A percentile compares a stretch with the other conserved stretches of the same genome.
Evolutionary conservation across 805 yeast species (phyloP).

Genomic region (Aciculoconidium aculeatum): DNA sequence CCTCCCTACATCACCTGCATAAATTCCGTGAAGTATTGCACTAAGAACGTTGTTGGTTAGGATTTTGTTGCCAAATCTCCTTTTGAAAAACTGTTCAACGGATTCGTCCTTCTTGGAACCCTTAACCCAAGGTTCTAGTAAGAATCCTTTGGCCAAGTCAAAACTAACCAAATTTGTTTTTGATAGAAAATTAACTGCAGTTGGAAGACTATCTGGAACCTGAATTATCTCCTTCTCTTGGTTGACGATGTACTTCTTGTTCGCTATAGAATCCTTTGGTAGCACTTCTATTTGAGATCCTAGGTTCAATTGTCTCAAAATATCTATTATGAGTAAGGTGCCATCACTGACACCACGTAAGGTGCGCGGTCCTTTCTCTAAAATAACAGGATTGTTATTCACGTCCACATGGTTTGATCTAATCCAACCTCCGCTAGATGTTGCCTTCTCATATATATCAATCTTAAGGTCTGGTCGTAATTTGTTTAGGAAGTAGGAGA

Average conservation of each 20-base stretch:
- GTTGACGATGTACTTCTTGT: constrained; percentile 61
- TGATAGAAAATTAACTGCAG: constrained; percentile 26
- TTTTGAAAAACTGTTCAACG: constrained; percentile 55
- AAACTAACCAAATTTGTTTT: constrained; percentile 36
- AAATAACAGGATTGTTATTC: constrained; percentile 20
- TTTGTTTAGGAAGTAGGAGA: constrained; percentile 58
- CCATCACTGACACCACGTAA: constrained; percentile 81
- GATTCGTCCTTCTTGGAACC: constrained; percentile 52
- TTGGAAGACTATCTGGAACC: constrained; percentile 42
- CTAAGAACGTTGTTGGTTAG: constrained; percentile 58
- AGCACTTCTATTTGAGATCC: constrained; percentile 54
- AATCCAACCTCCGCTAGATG: constrained; percentile 77
- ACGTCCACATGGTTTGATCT: constrained; percentile 37
- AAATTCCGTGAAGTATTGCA: constrained; percentile 84
- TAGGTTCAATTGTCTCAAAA: constrained; percentile 43
- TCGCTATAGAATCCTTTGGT: constrained; percentile 53
- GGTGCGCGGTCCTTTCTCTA: constrained; percentile 92
- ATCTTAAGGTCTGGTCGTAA: constrained; percentile 75
- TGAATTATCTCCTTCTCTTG: constrained; percentile 43
- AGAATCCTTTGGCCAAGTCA: constrained; percentile 38
- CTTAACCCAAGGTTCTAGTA: constrained; percentile 47
- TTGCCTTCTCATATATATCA: constrained; percentile 52
- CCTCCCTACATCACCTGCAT: constrained; percentile 64
- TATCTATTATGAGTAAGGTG: constrained; percentile 59
- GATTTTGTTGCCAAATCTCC: constrained; percentile 59